Percentiles rank a stretch among this genome's conserved stretches.
These are phyloP conservation scores for Kalmusia sp. DNA, from an alignment of 2,329 filamentous ascomycete genomes.

Conservation along the genomic window DNA sequence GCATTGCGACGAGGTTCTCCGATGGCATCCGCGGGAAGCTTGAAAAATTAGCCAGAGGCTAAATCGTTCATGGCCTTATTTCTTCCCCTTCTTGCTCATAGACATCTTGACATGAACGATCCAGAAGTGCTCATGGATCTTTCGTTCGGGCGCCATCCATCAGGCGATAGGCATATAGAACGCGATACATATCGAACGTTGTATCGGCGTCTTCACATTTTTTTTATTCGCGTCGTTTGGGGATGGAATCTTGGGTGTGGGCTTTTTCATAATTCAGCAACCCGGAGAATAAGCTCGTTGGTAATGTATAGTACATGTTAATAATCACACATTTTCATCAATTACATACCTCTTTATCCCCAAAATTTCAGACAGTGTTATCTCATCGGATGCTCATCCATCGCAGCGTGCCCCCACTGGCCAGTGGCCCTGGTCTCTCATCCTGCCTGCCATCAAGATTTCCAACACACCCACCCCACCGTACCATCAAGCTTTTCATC, in stretches of 20 bases:
- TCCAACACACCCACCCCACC: too few species aligned
- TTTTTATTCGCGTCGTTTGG: neutral
- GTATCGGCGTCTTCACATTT: neutral
- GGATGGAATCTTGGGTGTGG: neutral
- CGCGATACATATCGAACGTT: neutral
- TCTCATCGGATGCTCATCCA: too few species aligned
- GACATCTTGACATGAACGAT: slow-evolving; percentile 21
- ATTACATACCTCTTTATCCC: slow-evolving; percentile 1
- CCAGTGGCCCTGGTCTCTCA: too few species aligned
- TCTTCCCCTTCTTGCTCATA: slow-evolving; percentile 22
- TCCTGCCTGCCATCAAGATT: too few species aligned
- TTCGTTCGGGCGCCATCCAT: slow-evolving; percentile 11
- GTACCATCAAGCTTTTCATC: too few species aligned
- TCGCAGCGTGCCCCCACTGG: too few species aligned
- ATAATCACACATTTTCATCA: slow-evolving; percentile 6
- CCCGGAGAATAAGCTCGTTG: slow-evolving; percentile 10
- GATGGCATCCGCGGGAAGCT: slow-evolving; percentile 64
- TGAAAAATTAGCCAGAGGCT: slow-evolving; percentile 51
- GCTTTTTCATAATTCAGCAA: neutral
- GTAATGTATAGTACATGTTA: slow-evolving; percentile 40
- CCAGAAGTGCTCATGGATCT: slow-evolving; percentile 22
- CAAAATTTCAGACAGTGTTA: too few species aligned
- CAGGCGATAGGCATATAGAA: neutral
- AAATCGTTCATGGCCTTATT: slow-evolving; percentile 1
- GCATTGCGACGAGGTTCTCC: slow-evolving; percentile 59